Base-by-base conservation (phyloP, 2,329 filamentous ascomycete species). In the Cladosporium sp. region DNA sequence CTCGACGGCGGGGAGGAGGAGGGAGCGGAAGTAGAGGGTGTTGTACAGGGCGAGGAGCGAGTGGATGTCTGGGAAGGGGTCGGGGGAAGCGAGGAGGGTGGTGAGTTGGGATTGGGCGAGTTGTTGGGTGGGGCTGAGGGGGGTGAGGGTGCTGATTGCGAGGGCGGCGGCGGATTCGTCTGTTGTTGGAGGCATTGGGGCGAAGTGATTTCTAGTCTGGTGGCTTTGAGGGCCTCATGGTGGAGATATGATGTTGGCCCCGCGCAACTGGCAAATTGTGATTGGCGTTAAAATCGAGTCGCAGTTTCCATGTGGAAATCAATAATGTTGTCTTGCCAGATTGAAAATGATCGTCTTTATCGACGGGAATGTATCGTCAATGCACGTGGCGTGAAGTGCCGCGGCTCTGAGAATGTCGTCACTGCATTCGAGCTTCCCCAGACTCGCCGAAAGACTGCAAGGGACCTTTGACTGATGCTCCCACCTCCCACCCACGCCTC, bases 401-500 rank as follows among this genome's bases (percentile, higher is more conserved):
- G 22, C 22, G 7, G 22, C 22, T 28, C 22, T 28, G 22, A 66
- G 84, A 87, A 46, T 95, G 89, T 1, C 91, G 79, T 28, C 22
- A 28, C 22, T 28, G 22, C 22, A 28, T 3, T 38, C n/a, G 35
- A 38, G 35, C 35, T 38, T 38, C 35, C 35, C 35, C 35, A 38
- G 35, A 38, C 13, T 14, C n/a, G 13, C 13, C 35, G 16, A 9
- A 38, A 38, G 35, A 38, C 22, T 22, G 22, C 22, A 22, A 28
- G 22, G 22, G 22, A 28, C 22, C 22, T 28, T 28, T 38, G 13
- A 14, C n/a, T 38, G 35, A 38, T 35, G 34, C 34, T 35, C 6
- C 5, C 34, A 35, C n/a, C n/a, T 35, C n/a, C 10, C 35, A 14
- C 35, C 35, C 4, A 14, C 16, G 34, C 22, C 22, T 28, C 22